These are phyloP conservation scores for Melampsora larici-populina DNA, from an alignment of 1,284 basidiomycete genomes.

Conservation along the genomic window DNA sequence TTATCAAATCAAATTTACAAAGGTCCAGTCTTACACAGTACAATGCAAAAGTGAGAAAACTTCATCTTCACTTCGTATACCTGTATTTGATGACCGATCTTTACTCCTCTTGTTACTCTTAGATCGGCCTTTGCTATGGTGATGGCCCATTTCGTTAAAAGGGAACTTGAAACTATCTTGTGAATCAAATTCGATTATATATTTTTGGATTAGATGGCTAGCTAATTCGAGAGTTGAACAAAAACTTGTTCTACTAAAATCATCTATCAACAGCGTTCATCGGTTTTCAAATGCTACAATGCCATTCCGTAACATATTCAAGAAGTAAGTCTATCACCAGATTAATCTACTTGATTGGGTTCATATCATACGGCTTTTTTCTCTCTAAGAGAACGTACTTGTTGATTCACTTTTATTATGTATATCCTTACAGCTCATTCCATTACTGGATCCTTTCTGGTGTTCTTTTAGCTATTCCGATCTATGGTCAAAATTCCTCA, in stretches of 20 bases:
- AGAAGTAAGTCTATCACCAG: constrained; percentile 65
- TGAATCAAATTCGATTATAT: neutral
- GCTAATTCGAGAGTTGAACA: constrained; percentile 5
- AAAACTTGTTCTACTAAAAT: constrained; percentile 53
- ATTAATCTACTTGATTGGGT: neutral
- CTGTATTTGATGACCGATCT: neutral
- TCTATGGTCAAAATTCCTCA: constrained; percentile 69
- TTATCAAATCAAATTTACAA: constrained; percentile 62
- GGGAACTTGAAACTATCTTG: constrained; percentile 94
- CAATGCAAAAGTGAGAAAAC: constrained; percentile 66
- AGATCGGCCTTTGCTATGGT: constrained; percentile 77
- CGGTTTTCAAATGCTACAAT: constrained; percentile 93
- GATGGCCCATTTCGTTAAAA: constrained; percentile 83
- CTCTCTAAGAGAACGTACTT: neutral
- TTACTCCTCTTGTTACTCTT: constrained; percentile 27
- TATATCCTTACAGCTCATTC: constrained; percentile 62
- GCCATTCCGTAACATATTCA: constrained; percentile 81
- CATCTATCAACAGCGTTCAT: constrained; percentile 61
- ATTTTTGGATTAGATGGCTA: neutral
- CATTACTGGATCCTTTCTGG: constrained; percentile 86
- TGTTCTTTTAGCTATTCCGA: constrained; percentile 69
- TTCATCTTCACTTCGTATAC: neutral
- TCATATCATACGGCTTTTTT: neutral
- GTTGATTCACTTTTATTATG: neutral
- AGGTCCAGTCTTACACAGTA: constrained; percentile 66